These are phyloP conservation scores for Gossypium arboreum DNA, from an alignment of 345 rosid genomes.

Conservation along the genomic window DNA sequence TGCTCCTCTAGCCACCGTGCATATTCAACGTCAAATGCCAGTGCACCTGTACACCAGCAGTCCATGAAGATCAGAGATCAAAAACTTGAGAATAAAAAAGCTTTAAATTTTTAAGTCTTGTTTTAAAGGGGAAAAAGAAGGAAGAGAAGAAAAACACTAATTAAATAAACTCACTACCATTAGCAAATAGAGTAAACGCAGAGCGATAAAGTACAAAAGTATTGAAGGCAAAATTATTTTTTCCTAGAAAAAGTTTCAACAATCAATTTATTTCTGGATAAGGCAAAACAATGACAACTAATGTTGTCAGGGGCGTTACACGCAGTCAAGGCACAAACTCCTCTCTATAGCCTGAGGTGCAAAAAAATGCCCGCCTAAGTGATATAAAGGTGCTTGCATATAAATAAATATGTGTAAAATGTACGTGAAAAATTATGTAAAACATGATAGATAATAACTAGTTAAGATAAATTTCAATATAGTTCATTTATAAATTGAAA, in stretches of 20 bases:
- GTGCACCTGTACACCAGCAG: slow-evolving; percentile 44
- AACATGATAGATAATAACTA: no score
- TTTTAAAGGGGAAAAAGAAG: background rate
- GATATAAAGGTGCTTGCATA: no score
- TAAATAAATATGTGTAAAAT: no score
- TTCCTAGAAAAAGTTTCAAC: background rate
- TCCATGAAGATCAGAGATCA: slow-evolving; percentile 2
- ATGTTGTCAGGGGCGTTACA: no score
- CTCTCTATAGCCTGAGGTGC: no score
- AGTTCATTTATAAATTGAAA: no score
- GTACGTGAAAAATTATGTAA: no score
- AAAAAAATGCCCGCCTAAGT: no score
- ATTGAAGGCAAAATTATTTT: background rate
- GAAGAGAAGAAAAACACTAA: background rate
- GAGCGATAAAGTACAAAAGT: background rate
- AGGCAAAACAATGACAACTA: background rate
- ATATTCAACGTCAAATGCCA: slow-evolving; percentile 37
- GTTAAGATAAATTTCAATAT: no score
- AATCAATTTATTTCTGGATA: background rate
- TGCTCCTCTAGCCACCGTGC: slow-evolving; percentile 91
- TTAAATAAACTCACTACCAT: background rate
- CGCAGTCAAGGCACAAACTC: no score
- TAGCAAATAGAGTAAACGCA: background rate
- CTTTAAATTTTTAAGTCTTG: background rate
- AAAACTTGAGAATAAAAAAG: background rate